A percentile compares a stretch with the other conserved stretches of the same genome.
phyloP scores from a whole-genome alignment of 2,329 filamentous ascomycete genomes.

The Tolypocladium cylindrosporum region DNA sequence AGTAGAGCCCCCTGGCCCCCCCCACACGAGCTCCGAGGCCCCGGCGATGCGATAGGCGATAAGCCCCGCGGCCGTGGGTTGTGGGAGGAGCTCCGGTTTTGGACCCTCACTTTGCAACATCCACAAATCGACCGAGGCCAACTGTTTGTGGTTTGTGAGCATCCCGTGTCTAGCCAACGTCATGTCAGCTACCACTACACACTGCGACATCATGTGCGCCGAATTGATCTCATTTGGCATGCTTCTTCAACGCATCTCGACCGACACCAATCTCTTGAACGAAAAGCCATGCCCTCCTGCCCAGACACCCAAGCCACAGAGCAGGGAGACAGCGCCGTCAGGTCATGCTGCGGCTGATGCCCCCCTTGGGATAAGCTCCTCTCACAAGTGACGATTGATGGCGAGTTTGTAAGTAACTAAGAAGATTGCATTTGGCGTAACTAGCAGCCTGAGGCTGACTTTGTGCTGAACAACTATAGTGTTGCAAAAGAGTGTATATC shows the following conservation, averaged over 20 bases:
- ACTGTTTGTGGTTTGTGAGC: not conserved
- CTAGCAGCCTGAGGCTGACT: not conserved
- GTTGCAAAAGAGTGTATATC: constrained; percentile 14
- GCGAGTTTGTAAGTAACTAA: not conserved
- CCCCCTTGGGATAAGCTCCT: not conserved
- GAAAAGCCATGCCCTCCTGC: not conserved
- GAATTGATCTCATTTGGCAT: constrained; percentile 26
- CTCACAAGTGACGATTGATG: not conserved
- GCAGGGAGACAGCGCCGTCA: not conserved
- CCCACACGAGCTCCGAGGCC: not conserved
- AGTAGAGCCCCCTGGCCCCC: not conserved
- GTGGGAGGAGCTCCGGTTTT: not conserved
- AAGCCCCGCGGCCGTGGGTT: not conserved
- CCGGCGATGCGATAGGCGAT: not conserved
- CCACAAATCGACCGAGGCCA: not conserved
- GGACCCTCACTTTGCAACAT: not conserved
- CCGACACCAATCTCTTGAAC: constrained; percentile 11
- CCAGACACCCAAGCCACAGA: not conserved
- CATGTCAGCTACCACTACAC: constrained; percentile 1
- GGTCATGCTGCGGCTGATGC: not conserved
- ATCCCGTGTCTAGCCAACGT: not conserved
- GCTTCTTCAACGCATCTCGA: constrained; percentile 22
- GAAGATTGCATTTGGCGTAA: not conserved
- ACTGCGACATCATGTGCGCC: constrained; percentile 22
- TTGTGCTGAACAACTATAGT: not conserved